A percentile compares a stretch with the other conserved stretches of the same genome.
phyloP scores from a whole-genome alignment of 257 asterid species.

The Lantana camara region DNA sequence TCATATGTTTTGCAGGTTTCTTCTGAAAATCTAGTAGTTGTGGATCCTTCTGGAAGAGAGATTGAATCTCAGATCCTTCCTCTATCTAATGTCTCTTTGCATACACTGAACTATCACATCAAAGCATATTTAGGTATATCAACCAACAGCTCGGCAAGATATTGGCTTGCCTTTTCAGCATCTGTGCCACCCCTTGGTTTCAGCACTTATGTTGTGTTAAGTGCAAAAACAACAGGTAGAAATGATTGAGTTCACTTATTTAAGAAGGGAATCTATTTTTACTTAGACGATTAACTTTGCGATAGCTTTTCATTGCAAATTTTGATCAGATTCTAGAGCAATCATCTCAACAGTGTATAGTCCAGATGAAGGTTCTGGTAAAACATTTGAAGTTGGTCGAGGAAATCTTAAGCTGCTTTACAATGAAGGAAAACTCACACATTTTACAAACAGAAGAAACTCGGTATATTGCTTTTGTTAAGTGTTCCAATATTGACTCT shows the following conservation, averaged over 20 bases:
- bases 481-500: slow-evolving; percentile 11
- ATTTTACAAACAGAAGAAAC: slow-evolving; percentile 52
- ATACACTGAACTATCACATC: slow-evolving; percentile 39
- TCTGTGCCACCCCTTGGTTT: slow-evolving; percentile 83
- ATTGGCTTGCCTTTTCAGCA: slow-evolving; percentile 73
- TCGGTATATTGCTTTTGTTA: slow-evolving; percentile 41
- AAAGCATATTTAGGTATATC: slow-evolving; percentile 62
- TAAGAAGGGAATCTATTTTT: slow-evolving; percentile 10
- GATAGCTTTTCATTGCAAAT: slow-evolving; percentile 17
- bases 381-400: slow-evolving; percentile 68
- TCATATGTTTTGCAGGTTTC: slow-evolving; percentile 55
- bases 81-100: slow-evolving; percentile 49
- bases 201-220: slow-evolving; percentile 61
- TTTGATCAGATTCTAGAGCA: slow-evolving; percentile 42
- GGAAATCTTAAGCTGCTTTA: slow-evolving; percentile 72
- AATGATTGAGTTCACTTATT: slow-evolving; percentile 13
- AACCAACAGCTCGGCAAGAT: slow-evolving; percentile 43
- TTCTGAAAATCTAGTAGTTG: slow-evolving; percentile 56
- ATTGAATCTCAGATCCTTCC: slow-evolving; percentile 75
- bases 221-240: slow-evolving; percentile 50
- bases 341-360: slow-evolving; percentile 41
- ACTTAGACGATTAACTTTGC: slow-evolving; percentile 18
- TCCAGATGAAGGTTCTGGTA: slow-evolving; percentile 37
- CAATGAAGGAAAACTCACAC: slow-evolving; percentile 59
- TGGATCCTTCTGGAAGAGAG: slow-evolving; percentile 66